Percentiles rank a stretch among this genome's conserved stretches.
Conservation (phyloP, 805 yeast species). For the Sugiyamaella boreocaroliniensis region DNA sequence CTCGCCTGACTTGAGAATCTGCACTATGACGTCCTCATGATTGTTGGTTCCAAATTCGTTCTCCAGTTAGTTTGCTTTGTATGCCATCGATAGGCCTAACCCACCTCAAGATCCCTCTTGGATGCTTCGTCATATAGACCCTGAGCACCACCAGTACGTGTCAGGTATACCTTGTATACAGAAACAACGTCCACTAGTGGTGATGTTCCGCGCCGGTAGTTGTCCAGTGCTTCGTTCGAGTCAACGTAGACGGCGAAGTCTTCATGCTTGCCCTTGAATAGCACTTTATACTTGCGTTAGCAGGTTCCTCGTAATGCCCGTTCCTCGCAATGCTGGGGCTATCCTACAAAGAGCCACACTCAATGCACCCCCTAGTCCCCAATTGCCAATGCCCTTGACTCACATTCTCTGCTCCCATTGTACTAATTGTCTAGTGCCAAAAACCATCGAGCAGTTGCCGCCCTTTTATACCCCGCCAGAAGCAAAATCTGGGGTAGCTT, state of each 20-base stretch:
- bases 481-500: not conserved
- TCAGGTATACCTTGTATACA: conserved; percentile 56
- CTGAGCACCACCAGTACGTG: conserved; percentile 59
- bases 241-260: conserved; percentile 66
- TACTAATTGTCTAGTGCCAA: too few species aligned
- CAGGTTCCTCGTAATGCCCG: too few species aligned
- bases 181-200: conserved; percentile 60
- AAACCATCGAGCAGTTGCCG: too few species aligned
- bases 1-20: conserved; percentile 55
- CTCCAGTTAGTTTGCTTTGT: conserved; percentile 11
- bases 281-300: conserved; percentile 36
- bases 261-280: conserved; percentile 49
- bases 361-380: too few species aligned
- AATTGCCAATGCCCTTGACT: too few species aligned
- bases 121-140: conserved; percentile 73
- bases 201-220: conserved; percentile 41
- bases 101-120: conserved; percentile 42
- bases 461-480: not conserved
- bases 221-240: conserved; percentile 41
- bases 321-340: too few species aligned
- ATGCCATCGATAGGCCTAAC: not conserved
- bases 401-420: too few species aligned
- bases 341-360: too few species aligned
- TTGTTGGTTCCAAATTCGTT: conserved; percentile 60
- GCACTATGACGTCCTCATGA: conserved; percentile 51